These are phyloP conservation scores for Aspergillus tamarii DNA, from an alignment of 2,329 filamentous ascomycete genomes.

Conservation along the genomic window DNA sequence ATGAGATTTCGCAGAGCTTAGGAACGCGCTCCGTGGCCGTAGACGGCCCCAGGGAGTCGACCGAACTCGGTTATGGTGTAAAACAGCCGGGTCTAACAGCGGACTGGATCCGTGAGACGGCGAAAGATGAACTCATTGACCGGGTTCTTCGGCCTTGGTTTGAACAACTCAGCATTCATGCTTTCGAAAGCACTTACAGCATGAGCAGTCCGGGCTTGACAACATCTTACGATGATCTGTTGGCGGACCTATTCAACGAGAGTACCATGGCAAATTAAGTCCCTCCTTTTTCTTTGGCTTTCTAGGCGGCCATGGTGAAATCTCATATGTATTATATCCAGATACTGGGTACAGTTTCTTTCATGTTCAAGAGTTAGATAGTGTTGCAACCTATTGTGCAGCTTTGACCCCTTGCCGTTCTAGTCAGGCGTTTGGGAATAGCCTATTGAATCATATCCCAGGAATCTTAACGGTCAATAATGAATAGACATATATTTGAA, in stretches of 20 bases:
- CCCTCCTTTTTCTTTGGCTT: neutral
- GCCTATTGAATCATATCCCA: neutral
- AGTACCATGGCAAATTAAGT: constrained; percentile 55
- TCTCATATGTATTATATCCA: neutral
- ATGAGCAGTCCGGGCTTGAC: constrained; percentile 72
- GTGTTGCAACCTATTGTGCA: neutral
- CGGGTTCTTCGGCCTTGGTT: constrained; percentile 87
- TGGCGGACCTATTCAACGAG: constrained; percentile 81
- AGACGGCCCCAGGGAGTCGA: constrained; percentile 29
- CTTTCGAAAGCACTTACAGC: constrained; percentile 89
- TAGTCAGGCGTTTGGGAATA: neutral
- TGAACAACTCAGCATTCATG: constrained; percentile 85
- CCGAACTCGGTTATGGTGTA: constrained; percentile 33
- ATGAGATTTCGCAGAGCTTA: constrained; percentile 80
- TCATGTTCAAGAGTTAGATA: neutral
- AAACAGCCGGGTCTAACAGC: constrained; percentile 48
- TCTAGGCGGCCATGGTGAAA: neutral
- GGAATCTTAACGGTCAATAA: neutral
- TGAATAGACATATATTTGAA: neutral
- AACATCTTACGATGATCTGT: constrained; percentile 63
- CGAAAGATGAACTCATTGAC: constrained; percentile 67
- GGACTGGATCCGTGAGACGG: constrained; percentile 56
- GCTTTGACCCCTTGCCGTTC: neutral
- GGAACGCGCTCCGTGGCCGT: constrained; percentile 49
- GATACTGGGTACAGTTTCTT: neutral